Evolutionary conservation across 2,329 filamentous ascomycete species (phyloP).

Genomic region (Alternaria conjuncta): DNA sequence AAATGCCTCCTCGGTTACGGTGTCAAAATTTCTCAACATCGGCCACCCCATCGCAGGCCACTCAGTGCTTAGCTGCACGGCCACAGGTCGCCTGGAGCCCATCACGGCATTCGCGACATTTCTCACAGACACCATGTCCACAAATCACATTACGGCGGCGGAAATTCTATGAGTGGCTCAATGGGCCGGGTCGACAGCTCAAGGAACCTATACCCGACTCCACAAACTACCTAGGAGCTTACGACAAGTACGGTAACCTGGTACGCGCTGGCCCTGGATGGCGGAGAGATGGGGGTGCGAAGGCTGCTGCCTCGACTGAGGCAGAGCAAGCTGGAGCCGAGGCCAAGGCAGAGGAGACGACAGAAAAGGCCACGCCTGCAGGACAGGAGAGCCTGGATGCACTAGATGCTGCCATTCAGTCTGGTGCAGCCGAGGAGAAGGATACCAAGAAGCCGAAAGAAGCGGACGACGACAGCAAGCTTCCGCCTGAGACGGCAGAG

Average conservation of each 20-base stretch:
- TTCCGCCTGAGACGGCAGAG: constrained; percentile 40
- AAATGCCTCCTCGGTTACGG: constrained; percentile 46
- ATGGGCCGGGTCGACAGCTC: constrained; percentile 59
- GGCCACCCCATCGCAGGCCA: constrained; percentile 19
- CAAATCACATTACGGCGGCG: constrained; percentile 58
- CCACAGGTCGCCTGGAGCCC: constrained; percentile 33
- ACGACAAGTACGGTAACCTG: constrained; percentile 58
- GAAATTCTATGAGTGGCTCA: constrained; percentile 66
- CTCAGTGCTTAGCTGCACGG: constrained; percentile 26
- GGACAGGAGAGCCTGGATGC: constrained; percentile 41
- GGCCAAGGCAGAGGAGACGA: constrained; percentile 19
- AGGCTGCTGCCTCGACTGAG: constrained; percentile 19
- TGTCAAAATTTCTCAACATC: constrained; percentile 34
- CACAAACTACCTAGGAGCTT: constrained; percentile 64
- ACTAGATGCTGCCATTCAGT: constrained; percentile 32
- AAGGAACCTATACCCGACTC: constrained; percentile 56
- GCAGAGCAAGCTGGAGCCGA: constrained; percentile 8
- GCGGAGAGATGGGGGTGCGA: constrained; percentile 22
- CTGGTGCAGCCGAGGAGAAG: constrained; percentile 28
- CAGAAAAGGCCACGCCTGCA: constrained; percentile 32
- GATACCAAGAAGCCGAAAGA: constrained; percentile 14
- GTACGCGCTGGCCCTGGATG: constrained; percentile 46
- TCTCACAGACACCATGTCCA: constrained; percentile 46
- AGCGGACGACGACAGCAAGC: constrained; percentile 25
- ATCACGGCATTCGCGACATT: constrained; percentile 37